phyloP scores from a whole-genome alignment of 2,329 filamentous ascomycete species.

The Clarireedia sp. region DNA sequence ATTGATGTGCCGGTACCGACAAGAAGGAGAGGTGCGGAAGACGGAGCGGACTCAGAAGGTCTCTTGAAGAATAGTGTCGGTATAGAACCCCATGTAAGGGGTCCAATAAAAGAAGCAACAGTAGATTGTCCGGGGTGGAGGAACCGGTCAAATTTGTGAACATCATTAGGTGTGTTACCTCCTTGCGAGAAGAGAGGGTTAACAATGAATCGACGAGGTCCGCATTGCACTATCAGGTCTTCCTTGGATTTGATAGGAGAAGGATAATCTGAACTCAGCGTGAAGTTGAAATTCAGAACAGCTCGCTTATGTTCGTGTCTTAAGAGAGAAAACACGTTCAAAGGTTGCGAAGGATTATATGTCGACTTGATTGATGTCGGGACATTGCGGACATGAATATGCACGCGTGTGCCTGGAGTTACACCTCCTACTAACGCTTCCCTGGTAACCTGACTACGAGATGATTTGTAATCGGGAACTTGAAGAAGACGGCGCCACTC shows the following conservation, averaged over 20 bases:
- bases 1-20: slow-evolving; percentile 83
- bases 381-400: slow-evolving; percentile 62
- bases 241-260: slow-evolving; percentile 83
- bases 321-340: slow-evolving; percentile 77
- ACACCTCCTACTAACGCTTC: slow-evolving; percentile 89
- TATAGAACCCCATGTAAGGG: slow-evolving; percentile 86
- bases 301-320: slow-evolving; percentile 94
- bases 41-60: slow-evolving; percentile 35
- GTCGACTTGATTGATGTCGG: slow-evolving; percentile 45
- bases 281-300: slow-evolving; percentile 81
- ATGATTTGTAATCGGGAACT: slow-evolving; percentile 81
- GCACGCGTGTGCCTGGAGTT: slow-evolving; percentile 71
- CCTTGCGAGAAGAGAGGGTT: slow-evolving; percentile 84
- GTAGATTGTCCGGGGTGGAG: slow-evolving; percentile 85
- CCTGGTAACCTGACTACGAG: slow-evolving; percentile 65
- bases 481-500: slow-evolving; percentile 83
- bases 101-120: slow-evolving; percentile 82
- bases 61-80: slow-evolving; percentile 83
- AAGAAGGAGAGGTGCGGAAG: slow-evolving; percentile 53
- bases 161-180: slow-evolving; percentile 90
- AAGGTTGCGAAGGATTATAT: slow-evolving; percentile 48
- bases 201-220: slow-evolving; percentile 76
- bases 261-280: slow-evolving; percentile 68
- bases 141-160: slow-evolving; percentile 93
- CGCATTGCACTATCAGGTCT: slow-evolving; percentile 84